A percentile compares a stretch with the other conserved stretches of the same genome.
These are phyloP conservation scores for Arabis hirsuta DNA, from an alignment of 345 rosid species.

Conservation along the genomic window DNA sequence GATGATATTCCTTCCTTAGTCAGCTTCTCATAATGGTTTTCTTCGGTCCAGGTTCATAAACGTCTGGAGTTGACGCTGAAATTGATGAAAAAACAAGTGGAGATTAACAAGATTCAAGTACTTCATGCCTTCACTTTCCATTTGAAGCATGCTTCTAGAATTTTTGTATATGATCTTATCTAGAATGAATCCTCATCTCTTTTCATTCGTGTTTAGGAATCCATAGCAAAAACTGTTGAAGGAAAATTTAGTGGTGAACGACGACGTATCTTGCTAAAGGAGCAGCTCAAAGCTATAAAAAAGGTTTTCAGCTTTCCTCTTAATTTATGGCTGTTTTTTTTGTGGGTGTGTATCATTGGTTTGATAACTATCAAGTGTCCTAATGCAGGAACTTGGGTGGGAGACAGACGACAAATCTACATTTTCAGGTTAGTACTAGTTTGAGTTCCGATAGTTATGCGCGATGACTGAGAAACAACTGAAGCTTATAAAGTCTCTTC, in stretches of 20 bases:
- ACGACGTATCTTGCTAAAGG: conserved; percentile 77
- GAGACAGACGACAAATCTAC: conserved; percentile 92
- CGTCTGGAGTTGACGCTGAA: conserved; percentile 78
- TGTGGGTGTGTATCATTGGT: conserved; percentile 8
- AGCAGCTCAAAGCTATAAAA: conserved; percentile 92
- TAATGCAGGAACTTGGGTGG: conserved; percentile 78
- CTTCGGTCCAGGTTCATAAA: conserved; percentile 64
- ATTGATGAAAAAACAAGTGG: conserved; percentile 83
- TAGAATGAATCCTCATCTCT: neutral
- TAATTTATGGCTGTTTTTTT: neutral
- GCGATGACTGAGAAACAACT: neutral
- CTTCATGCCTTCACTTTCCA: conserved; percentile 17
- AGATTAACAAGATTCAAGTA: conserved; percentile 90
- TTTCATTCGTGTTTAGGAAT: conserved; percentile 54
- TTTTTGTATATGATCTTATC: conserved; percentile 13
- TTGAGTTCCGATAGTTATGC: no score
- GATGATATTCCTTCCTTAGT: conserved; percentile 3
- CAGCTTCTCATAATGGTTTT: conserved; percentile 18
- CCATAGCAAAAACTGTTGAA: conserved; percentile 92
- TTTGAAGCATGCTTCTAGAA: conserved; percentile 1
- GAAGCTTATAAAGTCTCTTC: conserved; percentile 16
- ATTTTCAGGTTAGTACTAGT: conserved; percentile 61
- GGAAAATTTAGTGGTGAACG: conserved; percentile 91
- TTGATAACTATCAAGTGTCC: conserved; percentile 22
- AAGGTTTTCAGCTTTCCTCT: conserved; percentile 55